Percentiles rank a stretch among this genome's conserved stretches.
Conservation (phyloP, 306 rosid species). For the Lathyrus tuberosus region DNA sequence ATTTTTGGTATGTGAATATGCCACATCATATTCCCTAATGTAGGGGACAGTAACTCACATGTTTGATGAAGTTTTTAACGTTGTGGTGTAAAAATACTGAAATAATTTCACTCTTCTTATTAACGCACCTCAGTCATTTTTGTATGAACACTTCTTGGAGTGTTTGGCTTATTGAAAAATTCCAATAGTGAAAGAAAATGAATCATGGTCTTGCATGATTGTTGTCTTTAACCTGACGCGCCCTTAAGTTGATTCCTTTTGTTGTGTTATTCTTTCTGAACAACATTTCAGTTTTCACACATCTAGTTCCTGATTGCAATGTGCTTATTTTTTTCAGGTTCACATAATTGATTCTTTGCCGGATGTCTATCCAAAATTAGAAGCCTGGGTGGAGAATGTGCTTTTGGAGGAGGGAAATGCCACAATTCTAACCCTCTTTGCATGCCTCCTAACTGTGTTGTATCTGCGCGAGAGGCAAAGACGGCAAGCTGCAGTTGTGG, state of each 20-base stretch:
- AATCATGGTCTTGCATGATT: constrained; percentile 6
- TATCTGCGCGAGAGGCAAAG: constrained; percentile 95
- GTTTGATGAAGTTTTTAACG: not conserved
- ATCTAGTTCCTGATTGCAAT: constrained; percentile 33
- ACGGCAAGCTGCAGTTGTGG: constrained; percentile 62
- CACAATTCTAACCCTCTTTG: constrained; percentile 85
- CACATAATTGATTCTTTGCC: constrained; percentile 87
- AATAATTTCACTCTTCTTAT: not conserved
- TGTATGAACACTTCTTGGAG: not conserved
- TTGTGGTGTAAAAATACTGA: not conserved
- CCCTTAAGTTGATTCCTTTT: not conserved
- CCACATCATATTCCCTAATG: constrained; percentile 6
- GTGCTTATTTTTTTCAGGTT: constrained; percentile 55
- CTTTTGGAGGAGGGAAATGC: constrained; percentile 95
- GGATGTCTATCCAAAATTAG: constrained; percentile 71
- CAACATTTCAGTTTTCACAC: constrained; percentile 6
- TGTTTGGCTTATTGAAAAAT: constrained; percentile 1
- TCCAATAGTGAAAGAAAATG: constrained; percentile 18
- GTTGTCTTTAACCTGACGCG: not conserved
- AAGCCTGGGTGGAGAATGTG: constrained; percentile 86
- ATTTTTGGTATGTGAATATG: not conserved
- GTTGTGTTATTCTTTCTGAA: not conserved
- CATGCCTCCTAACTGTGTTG: constrained; percentile 81
- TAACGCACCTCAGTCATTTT: constrained; percentile 2
- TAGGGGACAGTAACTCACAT: constrained; percentile 8